phyloP scores from a whole-genome alignment of 192 early-diverging fungal genomes.

The Backusella parvicylindrica region DNA sequence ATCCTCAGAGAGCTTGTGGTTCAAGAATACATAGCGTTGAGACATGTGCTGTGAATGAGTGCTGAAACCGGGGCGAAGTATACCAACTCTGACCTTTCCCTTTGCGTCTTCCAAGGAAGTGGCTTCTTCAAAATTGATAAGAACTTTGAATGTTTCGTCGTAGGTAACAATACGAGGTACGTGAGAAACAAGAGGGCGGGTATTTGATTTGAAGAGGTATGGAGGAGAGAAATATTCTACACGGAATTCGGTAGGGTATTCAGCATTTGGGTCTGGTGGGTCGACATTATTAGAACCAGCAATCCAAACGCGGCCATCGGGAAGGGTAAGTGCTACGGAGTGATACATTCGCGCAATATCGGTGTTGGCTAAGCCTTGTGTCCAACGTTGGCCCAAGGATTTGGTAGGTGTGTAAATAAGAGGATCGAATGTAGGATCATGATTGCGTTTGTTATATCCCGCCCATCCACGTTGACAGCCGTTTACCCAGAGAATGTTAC shows the following conservation, averaged over 20 bases:
- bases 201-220: constrained; percentile 38
- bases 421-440: constrained; percentile 48
- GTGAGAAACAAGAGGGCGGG: constrained; percentile 36
- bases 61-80: constrained; percentile 47
- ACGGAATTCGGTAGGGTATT: constrained; percentile 52
- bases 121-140: constrained; percentile 26
- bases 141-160: constrained; percentile 17
- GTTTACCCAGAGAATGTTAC: constrained; percentile 50
- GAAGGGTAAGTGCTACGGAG: constrained; percentile 46
- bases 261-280: constrained; percentile 26
- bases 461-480: constrained; percentile 51
- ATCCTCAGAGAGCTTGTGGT: constrained; percentile 19
- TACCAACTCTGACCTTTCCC: constrained; percentile 35
- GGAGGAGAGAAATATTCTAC: constrained; percentile 52
- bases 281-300: constrained; percentile 57
- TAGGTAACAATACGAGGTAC: constrained; percentile 21
- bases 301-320: constrained; percentile 56
- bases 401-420: constrained; percentile 49
- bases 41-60: constrained; percentile 57
- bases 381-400: constrained; percentile 41
- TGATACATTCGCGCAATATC: constrained; percentile 65
- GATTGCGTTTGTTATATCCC: constrained; percentile 37
- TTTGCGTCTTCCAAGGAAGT: neutral
- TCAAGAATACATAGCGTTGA: constrained; percentile 44
- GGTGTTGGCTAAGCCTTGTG: constrained; percentile 38